These are phyloP conservation scores for Aureobasidium sp. DNA, from an alignment of 2,329 filamentous ascomycete genomes.

Conservation along the genomic window DNA sequence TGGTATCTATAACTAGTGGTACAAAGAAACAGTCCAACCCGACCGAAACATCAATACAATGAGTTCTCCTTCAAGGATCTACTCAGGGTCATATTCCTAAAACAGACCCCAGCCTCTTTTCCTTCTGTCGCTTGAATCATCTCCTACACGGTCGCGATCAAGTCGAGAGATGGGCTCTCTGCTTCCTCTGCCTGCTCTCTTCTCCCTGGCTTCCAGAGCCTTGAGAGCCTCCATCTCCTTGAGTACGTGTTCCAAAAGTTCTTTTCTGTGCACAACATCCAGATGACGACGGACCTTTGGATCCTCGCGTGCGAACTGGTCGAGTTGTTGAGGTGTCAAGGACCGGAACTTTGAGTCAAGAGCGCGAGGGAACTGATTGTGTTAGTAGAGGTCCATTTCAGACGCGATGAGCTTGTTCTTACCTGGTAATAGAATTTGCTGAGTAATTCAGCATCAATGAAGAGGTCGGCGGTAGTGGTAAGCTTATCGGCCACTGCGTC, in stretches of 20 bases:
- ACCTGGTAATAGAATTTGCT: slow-evolving; percentile 93
- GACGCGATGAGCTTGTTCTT: neutral
- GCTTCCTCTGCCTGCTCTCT: slow-evolving; percentile 41
- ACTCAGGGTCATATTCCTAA: slow-evolving; percentile 16
- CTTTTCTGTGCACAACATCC: slow-evolving; percentile 86
- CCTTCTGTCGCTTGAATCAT: slow-evolving; percentile 19
- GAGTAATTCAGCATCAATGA: slow-evolving; percentile 92
- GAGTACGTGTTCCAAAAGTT: slow-evolving; percentile 83
- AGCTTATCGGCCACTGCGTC: slow-evolving; percentile 93
- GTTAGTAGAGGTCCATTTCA: too few species aligned
- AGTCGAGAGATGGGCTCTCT: neutral
- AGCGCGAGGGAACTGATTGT: slow-evolving; percentile 67
- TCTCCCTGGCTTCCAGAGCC: slow-evolving; percentile 69
- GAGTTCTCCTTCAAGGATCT: neutral
- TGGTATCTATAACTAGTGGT: slow-evolving; percentile 10
- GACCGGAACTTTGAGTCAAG: slow-evolving; percentile 75
- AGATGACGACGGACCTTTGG: slow-evolving; percentile 81
- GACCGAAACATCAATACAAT: neutral
- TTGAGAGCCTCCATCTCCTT: slow-evolving; percentile 91
- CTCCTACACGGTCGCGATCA: neutral
- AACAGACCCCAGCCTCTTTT: slow-evolving; percentile 30
- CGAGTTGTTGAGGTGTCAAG: slow-evolving; percentile 63
- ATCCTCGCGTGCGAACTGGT: slow-evolving; percentile 87
- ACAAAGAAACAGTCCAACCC: neutral
- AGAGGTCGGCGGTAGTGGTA: slow-evolving; percentile 88